Evolutionary conservation across 768 basidiomycete genomes (phyloP).

Genomic region (Chalciporus chontae): DNA sequence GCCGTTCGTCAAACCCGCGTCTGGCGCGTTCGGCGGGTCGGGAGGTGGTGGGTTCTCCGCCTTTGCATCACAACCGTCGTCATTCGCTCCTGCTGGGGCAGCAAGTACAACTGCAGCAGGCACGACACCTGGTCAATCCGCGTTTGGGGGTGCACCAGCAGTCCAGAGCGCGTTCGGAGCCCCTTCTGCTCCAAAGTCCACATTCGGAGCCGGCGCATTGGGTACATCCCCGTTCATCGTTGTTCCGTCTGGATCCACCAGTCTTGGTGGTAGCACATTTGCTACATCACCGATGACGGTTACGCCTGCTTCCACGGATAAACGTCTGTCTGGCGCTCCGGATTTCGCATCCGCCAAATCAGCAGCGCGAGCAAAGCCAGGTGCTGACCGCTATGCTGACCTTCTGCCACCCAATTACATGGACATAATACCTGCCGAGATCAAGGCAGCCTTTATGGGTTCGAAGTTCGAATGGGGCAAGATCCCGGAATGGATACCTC

Average conservation of each 20-base stretch:
- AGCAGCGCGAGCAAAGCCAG: conserved; percentile 38
- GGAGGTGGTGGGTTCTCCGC: conserved; percentile 47
- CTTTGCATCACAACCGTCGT: conserved; percentile 46
- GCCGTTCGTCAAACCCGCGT: conserved; percentile 44
- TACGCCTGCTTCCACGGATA: conserved; percentile 18
- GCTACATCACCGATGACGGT: conserved; percentile 26
- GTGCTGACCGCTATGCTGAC: conserved; percentile 51
- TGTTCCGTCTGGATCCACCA: conserved; percentile 19
- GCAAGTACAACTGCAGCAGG: conserved; percentile 4
- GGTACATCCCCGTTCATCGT: conserved; percentile 20
- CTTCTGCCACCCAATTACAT: conserved; percentile 59
- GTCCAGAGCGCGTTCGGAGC: conserved; percentile 21
- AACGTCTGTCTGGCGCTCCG: conserved; percentile 22
- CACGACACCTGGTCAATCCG: conserved; percentile 14
- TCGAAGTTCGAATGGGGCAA: conserved; percentile 65
- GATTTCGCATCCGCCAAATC: conserved; percentile 35
- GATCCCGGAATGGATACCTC: conserved; percentile 75
- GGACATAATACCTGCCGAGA: conserved; percentile 47
- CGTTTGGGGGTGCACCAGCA: conserved; percentile 16
- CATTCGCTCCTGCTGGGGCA: conserved; percentile 32
- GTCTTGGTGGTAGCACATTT: conserved; percentile 21
- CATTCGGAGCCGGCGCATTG: conserved; percentile 22
- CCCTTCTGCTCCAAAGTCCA: conserved; percentile 15
- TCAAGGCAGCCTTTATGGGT: conserved; percentile 50
- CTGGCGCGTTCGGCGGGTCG: conserved; percentile 48